Conservation (phyloP, 768 basidiomycete genomes). For the Pleurotus pulmonarius region DNA sequence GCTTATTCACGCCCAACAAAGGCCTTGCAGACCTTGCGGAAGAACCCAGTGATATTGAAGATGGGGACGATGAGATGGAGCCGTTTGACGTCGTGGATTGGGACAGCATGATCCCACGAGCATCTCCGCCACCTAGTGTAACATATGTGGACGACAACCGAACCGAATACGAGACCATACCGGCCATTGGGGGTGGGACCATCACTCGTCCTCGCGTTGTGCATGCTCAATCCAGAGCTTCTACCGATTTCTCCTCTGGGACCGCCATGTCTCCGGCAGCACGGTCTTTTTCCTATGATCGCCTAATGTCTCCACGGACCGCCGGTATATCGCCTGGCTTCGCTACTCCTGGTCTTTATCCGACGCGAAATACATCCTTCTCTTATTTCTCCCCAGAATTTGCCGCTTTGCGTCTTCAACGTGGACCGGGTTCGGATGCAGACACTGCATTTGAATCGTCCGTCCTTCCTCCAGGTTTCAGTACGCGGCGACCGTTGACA, state of each 20-base stretch:
- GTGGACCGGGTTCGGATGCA: background rate
- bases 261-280: slow-evolving; percentile 12
- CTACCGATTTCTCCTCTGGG: slow-evolving; percentile 31
- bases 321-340: slow-evolving; percentile 15
- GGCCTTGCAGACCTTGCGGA: slow-evolving; percentile 81
- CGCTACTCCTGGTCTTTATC: slow-evolving; percentile 15
- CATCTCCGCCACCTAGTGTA: slow-evolving; percentile 39
- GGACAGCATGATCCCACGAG: slow-evolving; percentile 53
- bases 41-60: slow-evolving; percentile 39
- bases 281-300: slow-evolving; percentile 15
- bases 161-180: slow-evolving; percentile 80
- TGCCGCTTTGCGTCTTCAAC: background rate
- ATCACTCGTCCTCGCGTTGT: slow-evolving; percentile 82
- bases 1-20: slow-evolving; percentile 62
- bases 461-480: background rate
- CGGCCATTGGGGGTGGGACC: slow-evolving; percentile 88
- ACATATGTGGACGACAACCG: slow-evolving; percentile 36
- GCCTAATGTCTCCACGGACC: slow-evolving; percentile 9
- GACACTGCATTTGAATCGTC: background rate
- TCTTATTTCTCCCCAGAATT: slow-evolving; percentile 5
- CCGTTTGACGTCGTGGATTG: slow-evolving; percentile 70
- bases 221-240: slow-evolving; percentile 80
- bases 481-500: slow-evolving; percentile 33
- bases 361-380: background rate
- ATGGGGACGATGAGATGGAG: slow-evolving; percentile 42